These are phyloP conservation scores for Sutorius eximius DNA, from an alignment of 1,284 basidiomycete species.

Conservation along the genomic window DNA sequence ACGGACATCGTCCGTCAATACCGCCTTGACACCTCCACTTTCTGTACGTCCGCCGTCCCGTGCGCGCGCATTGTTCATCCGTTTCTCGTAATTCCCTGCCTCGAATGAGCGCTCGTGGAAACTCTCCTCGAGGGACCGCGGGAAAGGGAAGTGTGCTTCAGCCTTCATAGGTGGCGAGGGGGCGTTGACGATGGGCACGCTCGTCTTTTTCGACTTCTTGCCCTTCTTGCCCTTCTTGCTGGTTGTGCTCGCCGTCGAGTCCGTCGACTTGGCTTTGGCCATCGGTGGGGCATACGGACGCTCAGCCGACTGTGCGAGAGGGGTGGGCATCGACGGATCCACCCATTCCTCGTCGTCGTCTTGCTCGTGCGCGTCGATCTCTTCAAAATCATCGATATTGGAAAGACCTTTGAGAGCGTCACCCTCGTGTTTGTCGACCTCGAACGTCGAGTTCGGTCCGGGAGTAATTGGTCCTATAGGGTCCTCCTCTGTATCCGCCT, in stretches of 20 bases:
- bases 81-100: constrained; percentile 41
- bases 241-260: constrained; percentile 27
- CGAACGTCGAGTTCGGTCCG: constrained; percentile 51
- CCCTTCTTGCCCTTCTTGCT: constrained; percentile 28
- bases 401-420: constrained; percentile 16
- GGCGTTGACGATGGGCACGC: constrained; percentile 40
- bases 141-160: constrained; percentile 59
- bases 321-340: constrained; percentile 44
- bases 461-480: constrained; percentile 62
- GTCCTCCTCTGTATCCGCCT: constrained; percentile 67
- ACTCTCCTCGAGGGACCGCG: constrained; percentile 46
- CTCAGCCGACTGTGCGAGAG: constrained; percentile 34
- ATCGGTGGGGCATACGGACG: constrained; percentile 37
- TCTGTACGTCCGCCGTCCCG: constrained; percentile 78
- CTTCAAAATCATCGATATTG: constrained; percentile 28
- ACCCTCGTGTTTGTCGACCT: constrained; percentile 31
- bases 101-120: constrained; percentile 27
- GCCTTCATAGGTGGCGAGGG: constrained; percentile 35
- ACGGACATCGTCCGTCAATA: constrained; percentile 46
- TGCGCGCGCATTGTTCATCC: constrained; percentile 66
- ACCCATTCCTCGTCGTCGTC: constrained; percentile 60
- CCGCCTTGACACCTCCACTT: constrained; percentile 74
- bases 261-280: constrained; percentile 31
- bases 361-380: constrained; percentile 40
- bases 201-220: constrained; percentile 36